These are phyloP conservation scores for Pinus tabuliformis DNA, from an alignment of 75 land plant species.

Conservation along the genomic window DNA sequence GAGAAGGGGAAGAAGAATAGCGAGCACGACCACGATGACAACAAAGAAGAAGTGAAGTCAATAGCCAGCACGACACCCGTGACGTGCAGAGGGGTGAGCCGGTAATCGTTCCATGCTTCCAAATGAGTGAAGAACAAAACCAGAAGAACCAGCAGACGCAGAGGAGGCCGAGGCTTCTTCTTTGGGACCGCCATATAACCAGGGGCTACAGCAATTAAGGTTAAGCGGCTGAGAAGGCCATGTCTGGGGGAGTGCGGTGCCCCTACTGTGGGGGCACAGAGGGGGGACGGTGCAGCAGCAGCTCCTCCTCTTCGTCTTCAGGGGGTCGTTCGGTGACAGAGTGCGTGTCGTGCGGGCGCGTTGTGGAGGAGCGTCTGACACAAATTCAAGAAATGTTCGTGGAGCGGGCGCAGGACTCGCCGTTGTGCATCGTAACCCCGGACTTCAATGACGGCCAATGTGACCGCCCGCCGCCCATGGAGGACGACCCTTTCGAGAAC, in stretches of 20 bases:
- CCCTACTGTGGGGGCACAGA: slow-evolving; percentile 59
- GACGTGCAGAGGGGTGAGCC: too few relatives aligned
- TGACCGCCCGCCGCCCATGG: slow-evolving; percentile 21
- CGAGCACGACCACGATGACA: too few relatives aligned
- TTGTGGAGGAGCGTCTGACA: slow-evolving; percentile 53
- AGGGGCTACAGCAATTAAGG: too few relatives aligned
- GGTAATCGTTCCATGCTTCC: too few relatives aligned
- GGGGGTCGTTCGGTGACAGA: slow-evolving; percentile 52
- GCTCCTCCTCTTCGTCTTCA: slow-evolving; percentile 1
- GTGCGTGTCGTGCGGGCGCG: slow-evolving; percentile 75
- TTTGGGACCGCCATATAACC: too few relatives aligned
- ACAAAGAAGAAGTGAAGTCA: too few relatives aligned
- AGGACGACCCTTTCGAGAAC: slow-evolving; percentile 72
- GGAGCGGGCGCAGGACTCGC: slow-evolving; percentile 62
- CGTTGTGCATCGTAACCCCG: slow-evolving; percentile 69
- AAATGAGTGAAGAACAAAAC: too few relatives aligned
- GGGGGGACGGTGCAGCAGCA: slow-evolving; percentile 61
- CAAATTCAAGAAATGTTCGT: slow-evolving; percentile 63
- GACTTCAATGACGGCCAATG: slow-evolving; percentile 45
- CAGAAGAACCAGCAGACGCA: too few relatives aligned
- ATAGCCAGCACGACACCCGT: too few relatives aligned
- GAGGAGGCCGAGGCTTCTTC: too few relatives aligned
- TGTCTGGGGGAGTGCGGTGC: slow-evolving; percentile 22
- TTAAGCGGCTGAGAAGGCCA: too few relatives aligned
- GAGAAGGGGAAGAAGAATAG: too few relatives aligned